Evolutionary conservation across 768 basidiomycete species (phyloP), one percentile per base, ranked within the genome.

Genomic region (Pholiota microspora): DNA sequence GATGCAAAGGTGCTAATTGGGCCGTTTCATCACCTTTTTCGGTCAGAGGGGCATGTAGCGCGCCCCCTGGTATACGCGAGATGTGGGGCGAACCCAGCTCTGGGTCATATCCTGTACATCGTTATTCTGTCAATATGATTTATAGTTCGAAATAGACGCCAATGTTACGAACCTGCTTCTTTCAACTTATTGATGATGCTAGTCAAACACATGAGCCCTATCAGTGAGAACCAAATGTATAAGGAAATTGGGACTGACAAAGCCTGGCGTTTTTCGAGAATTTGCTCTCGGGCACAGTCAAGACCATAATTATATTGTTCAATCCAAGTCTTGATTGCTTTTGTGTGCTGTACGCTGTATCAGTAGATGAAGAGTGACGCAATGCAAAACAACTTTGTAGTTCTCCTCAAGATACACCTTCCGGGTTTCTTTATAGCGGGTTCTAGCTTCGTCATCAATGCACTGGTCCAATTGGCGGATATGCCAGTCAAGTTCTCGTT

Each of bases 31-130:
- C 31, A 65, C 66, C 56, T 45, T 62, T 59, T 25, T 68, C 68
- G 6, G 63, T 67, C 3, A 72, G 59, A 10, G 52, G 51, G 40
- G 55, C 57, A 2, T 62, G 44, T 29, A 59, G 45, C 3, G 56
- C 49, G 4, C 64, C 45, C 29, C 55, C 61, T 23, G 69, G 67
- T 15, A 68, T 46, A 10, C 49, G 27, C 18, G 40, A 28, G 10
- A 63, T 32, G 23, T 44, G 36, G 54, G 45, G 54, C 63, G 9
- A 46, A n/a, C n/a, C n/a, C n/a, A n/a, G 23, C 29, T 49, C 57
- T 8, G 29, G 28, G 7, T 32, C 47, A 49, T 49, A 49, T 10
- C 47, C 47, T 49, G 23, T 8, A 13, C 40, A 18, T 42, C 16
- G 40, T 42, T 3, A 42, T 21, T 42, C 1, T 9, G 7, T n/a